These are phyloP conservation scores for Escovopsis weberi DNA, from an alignment of 2,329 filamentous ascomycete genomes.

Conservation along the genomic window DNA sequence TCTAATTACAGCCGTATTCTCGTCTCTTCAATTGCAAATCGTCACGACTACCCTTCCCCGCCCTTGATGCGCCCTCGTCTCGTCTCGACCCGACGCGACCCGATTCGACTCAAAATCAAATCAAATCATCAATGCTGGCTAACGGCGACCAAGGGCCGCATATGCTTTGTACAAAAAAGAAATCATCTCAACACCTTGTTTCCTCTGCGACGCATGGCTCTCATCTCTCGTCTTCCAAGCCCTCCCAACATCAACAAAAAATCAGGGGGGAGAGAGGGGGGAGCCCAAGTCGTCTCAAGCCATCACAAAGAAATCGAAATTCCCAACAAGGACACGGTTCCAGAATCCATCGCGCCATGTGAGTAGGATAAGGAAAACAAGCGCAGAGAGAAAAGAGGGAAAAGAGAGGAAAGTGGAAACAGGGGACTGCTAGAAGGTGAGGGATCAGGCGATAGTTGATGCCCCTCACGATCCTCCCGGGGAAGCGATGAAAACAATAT, in stretches of 20 bases:
- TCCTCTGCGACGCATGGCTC: slow-evolving; percentile 1
- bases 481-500: slow-evolving; percentile 7
- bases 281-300: too few species aligned
- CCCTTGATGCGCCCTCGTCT: neutral
- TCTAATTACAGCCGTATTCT: slow-evolving; percentile 21
- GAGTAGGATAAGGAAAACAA: slow-evolving; percentile 3
- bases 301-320: neutral
- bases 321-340: slow-evolving; percentile 4
- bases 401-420: slow-evolving; percentile 7
- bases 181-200: slow-evolving; percentile 10
- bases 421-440: slow-evolving; percentile 6
- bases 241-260: too few species aligned
- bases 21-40: slow-evolving; percentile 6
- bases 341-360: slow-evolving; percentile 1
- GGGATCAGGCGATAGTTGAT: slow-evolving; percentile 4
- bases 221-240: slow-evolving; percentile 2
- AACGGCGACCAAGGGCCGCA: slow-evolving; percentile 13
- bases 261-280: too few species aligned
- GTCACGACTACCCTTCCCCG: slow-evolving; percentile 2
- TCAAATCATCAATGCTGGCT: slow-evolving; percentile 12
- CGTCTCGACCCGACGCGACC: too few species aligned
- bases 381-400: slow-evolving; percentile 2
- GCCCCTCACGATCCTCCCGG: neutral
- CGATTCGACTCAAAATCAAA: slow-evolving; percentile 2
- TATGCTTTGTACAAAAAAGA: slow-evolving; percentile 22